Percentiles rank a stretch among this genome's conserved stretches.
These are phyloP conservation scores for Syzygium oleosum DNA, from an alignment of 345 rosid genomes.

Conservation along the genomic window DNA sequence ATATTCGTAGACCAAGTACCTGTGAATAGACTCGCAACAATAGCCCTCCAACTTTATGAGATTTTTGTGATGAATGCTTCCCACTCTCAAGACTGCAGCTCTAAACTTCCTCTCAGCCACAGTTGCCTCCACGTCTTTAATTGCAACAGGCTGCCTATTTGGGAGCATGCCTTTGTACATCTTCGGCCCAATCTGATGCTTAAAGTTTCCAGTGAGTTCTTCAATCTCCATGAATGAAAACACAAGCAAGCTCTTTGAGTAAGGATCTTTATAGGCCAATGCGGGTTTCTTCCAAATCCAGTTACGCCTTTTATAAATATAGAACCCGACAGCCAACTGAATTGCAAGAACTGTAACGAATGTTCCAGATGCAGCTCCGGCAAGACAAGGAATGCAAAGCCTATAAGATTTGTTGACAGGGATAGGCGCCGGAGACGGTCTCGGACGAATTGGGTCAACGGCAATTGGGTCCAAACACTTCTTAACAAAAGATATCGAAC, in stretches of 20 bases:
- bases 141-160: constrained; percentile 36
- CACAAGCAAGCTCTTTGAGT: constrained; percentile 47
- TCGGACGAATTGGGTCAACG: constrained; percentile 32
- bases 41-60: constrained; percentile 65
- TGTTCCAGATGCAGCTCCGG: constrained; percentile 49
- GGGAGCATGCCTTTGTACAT: constrained; percentile 58
- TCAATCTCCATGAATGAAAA: constrained; percentile 53
- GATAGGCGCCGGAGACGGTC: constrained; percentile 1
- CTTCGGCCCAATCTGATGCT: constrained; percentile 39
- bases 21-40: constrained; percentile 50
- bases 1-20: constrained; percentile 61
- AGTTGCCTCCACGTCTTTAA: constrained; percentile 44
- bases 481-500: constrained; percentile 58
- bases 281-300: constrained; percentile 30
- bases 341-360: constrained; percentile 30
- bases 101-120: constrained; percentile 60
- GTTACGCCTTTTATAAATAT: constrained; percentile 37
- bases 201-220: constrained; percentile 47
- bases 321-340: constrained; percentile 45
- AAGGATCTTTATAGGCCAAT: constrained; percentile 20
- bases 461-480: constrained; percentile 60
- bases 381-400: constrained; percentile 48
- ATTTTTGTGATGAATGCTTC: constrained; percentile 75
- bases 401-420: constrained; percentile 8
- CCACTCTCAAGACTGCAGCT: constrained; percentile 50